These are phyloP conservation scores for Citrullus amarus DNA, from an alignment of 306 rosid genomes.

Conservation along the genomic window DNA sequence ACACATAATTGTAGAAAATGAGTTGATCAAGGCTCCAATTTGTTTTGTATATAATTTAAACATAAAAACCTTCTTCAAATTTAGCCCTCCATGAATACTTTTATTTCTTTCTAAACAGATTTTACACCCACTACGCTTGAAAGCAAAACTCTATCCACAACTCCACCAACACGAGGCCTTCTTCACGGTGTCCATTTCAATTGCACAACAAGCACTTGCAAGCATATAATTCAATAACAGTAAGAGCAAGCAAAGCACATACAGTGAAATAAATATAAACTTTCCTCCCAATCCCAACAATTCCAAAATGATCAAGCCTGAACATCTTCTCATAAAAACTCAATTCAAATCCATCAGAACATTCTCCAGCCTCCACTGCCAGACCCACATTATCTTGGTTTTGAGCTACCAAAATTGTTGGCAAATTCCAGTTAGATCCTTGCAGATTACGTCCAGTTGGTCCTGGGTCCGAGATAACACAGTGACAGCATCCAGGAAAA, in stretches of 20 bases:
- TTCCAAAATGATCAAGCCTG: background rate
- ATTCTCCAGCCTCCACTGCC: background rate
- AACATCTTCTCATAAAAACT: background rate
- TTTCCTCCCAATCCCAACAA: background rate
- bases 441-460: background rate
- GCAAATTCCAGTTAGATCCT: background rate
- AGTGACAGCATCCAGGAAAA: background rate
- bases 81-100: background rate
- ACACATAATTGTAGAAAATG: background rate
- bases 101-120: background rate
- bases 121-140: background rate
- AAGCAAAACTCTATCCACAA: background rate
- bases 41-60: background rate
- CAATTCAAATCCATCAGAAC: background rate
- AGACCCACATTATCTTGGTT: background rate
- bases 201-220: background rate
- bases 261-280: background rate
- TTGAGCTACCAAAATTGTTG: background rate
- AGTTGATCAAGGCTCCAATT: background rate
- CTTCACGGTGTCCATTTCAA: background rate
- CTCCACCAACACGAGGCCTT: background rate
- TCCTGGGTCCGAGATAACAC: background rate
- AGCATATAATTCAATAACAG: background rate
- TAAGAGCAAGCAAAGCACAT: background rate
- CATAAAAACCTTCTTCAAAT: background rate